Conservation (phyloP, 2,329 filamentous ascomycete species). For the Aspergillus fumigatiaffinis region DNA sequence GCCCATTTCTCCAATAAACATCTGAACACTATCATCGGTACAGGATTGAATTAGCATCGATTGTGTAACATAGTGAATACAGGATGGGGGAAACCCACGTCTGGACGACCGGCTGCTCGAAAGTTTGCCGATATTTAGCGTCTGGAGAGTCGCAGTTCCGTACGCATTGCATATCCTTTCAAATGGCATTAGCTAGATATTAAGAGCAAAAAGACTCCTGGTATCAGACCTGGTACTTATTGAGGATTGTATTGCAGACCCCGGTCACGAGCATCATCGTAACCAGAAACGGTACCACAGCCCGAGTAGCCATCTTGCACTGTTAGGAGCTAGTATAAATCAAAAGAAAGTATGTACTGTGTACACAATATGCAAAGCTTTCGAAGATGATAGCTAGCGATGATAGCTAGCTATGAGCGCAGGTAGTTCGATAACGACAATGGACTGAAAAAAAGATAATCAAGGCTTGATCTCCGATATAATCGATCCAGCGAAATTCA, state of each 20-base stretch:
- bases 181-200: neutral
- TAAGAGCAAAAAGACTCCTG: neutral
- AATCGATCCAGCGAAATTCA: neutral
- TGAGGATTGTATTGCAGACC: constrained; percentile 93
- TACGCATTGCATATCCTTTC: constrained; percentile 92
- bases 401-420: neutral
- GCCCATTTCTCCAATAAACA: constrained; percentile 96
- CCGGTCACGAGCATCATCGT: constrained; percentile 95
- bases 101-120: constrained; percentile 94
- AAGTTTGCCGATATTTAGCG: constrained; percentile 63
- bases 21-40: constrained; percentile 59
- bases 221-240: constrained; percentile 79
- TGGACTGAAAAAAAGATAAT: neutral
- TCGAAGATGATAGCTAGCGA: neutral
- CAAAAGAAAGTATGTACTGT: neutral
- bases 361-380: neutral
- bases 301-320: constrained; percentile 63
- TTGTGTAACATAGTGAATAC: neutral
- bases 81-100: constrained; percentile 49
- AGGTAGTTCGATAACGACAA: neutral
- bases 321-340: neutral
- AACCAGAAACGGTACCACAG: constrained; percentile 77
- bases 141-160: constrained; percentile 74
- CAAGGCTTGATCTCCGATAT: neutral
- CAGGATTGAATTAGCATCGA: neutral